Conservation (phyloP, 2,329 filamentous ascomycete species). For the Talaromyces sp. region DNA sequence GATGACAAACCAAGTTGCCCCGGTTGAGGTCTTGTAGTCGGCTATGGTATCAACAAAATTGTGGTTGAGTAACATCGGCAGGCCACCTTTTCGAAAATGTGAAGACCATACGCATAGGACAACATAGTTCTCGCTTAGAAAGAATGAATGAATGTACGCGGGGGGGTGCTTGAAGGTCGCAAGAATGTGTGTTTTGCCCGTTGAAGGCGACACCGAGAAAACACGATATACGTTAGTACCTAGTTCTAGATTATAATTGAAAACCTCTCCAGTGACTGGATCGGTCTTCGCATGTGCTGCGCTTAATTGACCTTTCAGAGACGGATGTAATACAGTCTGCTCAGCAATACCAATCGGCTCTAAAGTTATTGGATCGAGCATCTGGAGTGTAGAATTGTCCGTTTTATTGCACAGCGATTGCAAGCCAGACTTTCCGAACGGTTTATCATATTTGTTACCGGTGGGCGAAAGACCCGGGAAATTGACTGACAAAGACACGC, state of each 20-base stretch:
- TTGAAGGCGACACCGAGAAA: conserved; percentile 61
- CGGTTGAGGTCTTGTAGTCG: conserved; percentile 56
- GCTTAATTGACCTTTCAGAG: conserved; percentile 63
- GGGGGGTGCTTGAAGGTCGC: conserved; percentile 59
- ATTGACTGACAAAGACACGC: conserved; percentile 64
- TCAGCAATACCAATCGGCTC: conserved; percentile 64
- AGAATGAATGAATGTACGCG: conserved; percentile 81
- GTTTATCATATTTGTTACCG: conserved; percentile 20
- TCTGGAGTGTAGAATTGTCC: conserved; percentile 56
- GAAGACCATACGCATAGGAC: conserved; percentile 70
- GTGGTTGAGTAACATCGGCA: conserved; percentile 60
- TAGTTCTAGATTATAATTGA: conserved; percentile 75
- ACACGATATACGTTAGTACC: conserved; percentile 62
- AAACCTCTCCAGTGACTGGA: conserved; percentile 68
- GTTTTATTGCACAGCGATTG: conserved; percentile 58
- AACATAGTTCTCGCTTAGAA: conserved; percentile 67
- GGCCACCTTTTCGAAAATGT: conserved; percentile 56
- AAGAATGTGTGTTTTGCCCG: conserved; percentile 66
- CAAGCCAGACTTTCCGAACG: conserved; percentile 32
- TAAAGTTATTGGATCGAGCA: conserved; percentile 66
- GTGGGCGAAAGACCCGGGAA: conserved; percentile 54
- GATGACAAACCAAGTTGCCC: conserved; percentile 69
- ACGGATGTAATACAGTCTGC: conserved; percentile 63
- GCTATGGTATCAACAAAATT: conserved; percentile 68
- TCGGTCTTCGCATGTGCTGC: conserved; percentile 71